phyloP scores from a whole-genome alignment of 257 asterid species.

The Paraleonurus japonicus region DNA sequence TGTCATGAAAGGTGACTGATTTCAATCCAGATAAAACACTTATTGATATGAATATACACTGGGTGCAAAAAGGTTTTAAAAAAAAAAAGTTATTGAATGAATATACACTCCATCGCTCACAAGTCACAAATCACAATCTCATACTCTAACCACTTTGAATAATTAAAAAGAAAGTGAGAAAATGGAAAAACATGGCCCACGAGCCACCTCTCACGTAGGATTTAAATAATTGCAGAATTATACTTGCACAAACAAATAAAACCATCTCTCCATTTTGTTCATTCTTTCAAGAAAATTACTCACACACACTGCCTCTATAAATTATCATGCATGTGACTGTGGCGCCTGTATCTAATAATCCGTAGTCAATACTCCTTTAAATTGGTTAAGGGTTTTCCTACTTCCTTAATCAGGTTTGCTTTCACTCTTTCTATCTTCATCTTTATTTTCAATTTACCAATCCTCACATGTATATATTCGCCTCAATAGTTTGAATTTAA shows the following conservation, averaged over 20 bases:
- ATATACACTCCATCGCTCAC: too few relatives aligned
- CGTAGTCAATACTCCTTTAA: too few relatives aligned
- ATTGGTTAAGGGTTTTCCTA: not conserved
- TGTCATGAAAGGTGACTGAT: not conserved
- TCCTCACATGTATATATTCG: not conserved
- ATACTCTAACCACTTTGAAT: slow-evolving; percentile 6
- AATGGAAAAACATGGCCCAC: not conserved
- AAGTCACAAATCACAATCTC: too few relatives aligned
- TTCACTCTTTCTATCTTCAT: slow-evolving; percentile 8
- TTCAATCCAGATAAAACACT: not conserved
- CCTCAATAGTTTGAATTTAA: not conserved
- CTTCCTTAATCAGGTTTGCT: slow-evolving; percentile 24
- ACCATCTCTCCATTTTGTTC: not conserved
- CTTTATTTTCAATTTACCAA: not conserved
- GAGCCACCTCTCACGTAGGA: not conserved
- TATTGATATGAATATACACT: not conserved
- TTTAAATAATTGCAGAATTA: not conserved
- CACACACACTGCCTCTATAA: not conserved
- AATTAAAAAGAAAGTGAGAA: not conserved
- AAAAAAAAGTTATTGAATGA: too few relatives aligned
- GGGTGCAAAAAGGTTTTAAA: not conserved
- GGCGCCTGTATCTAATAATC: too few relatives aligned
- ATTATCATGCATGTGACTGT: slow-evolving; percentile 8
- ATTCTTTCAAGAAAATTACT: not conserved
- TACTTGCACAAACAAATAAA: not conserved